Evolutionary conservation across 2,329 filamentous ascomycete genomes (phyloP).

Genomic region (Fusarium chaquense): DNA sequence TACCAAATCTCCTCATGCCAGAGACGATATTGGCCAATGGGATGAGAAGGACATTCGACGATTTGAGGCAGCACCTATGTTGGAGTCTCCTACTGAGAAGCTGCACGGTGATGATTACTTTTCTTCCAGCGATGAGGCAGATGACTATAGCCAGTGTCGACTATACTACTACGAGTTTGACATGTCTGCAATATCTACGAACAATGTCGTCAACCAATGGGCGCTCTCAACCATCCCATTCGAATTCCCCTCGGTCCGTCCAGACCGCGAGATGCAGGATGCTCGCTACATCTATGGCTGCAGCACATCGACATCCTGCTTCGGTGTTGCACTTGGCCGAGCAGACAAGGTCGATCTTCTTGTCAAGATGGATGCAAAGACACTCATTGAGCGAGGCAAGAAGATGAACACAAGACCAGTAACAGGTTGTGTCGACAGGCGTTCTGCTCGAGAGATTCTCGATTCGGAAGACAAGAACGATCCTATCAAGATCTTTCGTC

Average conservation of each 20-base stretch:
- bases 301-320: conserved; percentile 68
- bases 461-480: conserved; percentile 59
- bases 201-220: conserved; percentile 70
- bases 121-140: conserved; percentile 52
- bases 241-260: conserved; percentile 73
- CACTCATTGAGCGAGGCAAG: conserved; percentile 66
- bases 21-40: not conserved
- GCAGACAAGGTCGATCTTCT: conserved; percentile 75
- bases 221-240: conserved; percentile 74
- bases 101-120: fast-evolving
- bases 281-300: conserved; percentile 76
- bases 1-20: fast-evolving
- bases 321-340: conserved; percentile 70
- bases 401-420: conserved; percentile 59
- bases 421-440: conserved; percentile 71
- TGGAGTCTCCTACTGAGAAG: not conserved
- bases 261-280: conserved; percentile 65
- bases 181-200: conserved; percentile 48
- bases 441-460: conserved; percentile 66
- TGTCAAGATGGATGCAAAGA: conserved; percentile 69
- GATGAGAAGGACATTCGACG: not conserved
- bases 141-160: conserved; percentile 72
- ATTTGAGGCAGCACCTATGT: not conserved
- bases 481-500: conserved; percentile 70
- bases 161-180: conserved; percentile 77